These are phyloP conservation scores for Rhizopogon rudus DNA, from an alignment of 768 basidiomycete genomes.

Conservation along the genomic window DNA sequence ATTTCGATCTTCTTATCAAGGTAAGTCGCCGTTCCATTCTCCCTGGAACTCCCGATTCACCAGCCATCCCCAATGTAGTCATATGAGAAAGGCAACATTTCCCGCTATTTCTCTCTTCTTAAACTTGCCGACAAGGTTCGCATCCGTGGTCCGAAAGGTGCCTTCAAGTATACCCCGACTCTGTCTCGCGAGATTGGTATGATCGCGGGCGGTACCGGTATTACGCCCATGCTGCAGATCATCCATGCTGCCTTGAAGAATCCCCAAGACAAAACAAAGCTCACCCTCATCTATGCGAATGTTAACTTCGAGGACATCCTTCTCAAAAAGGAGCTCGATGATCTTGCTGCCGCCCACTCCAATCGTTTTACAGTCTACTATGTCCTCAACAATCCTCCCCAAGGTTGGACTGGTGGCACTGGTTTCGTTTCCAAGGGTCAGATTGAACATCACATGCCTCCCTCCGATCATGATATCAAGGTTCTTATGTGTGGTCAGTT, in stretches of 20 bases:
- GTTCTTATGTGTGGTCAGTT: slow-evolving; percentile 81
- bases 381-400: slow-evolving; percentile 93
- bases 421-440: slow-evolving; percentile 95
- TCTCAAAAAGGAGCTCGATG: slow-evolving; percentile 82
- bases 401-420: slow-evolving; percentile 80
- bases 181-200: slow-evolving; percentile 82
- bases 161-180: slow-evolving; percentile 77
- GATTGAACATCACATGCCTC: slow-evolving; percentile 78
- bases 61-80: slow-evolving; percentile 43
- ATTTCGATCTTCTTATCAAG: slow-evolving; percentile 98
- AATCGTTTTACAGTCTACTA: slow-evolving; percentile 77
- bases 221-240: slow-evolving; percentile 99
- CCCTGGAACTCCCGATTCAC: background rate
- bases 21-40: slow-evolving; percentile 32
- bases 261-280: slow-evolving; percentile 74
- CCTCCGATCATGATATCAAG: slow-evolving; percentile 62
- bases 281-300: slow-evolving; percentile 95
- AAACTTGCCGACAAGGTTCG: slow-evolving; percentile 85
- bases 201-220: slow-evolving; percentile 98
- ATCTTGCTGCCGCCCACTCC: slow-evolving; percentile 58
- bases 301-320: slow-evolving; percentile 92
- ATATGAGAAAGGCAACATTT: slow-evolving; percentile 98
- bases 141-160: slow-evolving; percentile 95
- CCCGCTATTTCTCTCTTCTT: slow-evolving; percentile 74
- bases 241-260: slow-evolving; percentile 91